phyloP scores from a whole-genome alignment of 2,329 filamentous ascomycete species.

The Eutypella sp. region DNA sequence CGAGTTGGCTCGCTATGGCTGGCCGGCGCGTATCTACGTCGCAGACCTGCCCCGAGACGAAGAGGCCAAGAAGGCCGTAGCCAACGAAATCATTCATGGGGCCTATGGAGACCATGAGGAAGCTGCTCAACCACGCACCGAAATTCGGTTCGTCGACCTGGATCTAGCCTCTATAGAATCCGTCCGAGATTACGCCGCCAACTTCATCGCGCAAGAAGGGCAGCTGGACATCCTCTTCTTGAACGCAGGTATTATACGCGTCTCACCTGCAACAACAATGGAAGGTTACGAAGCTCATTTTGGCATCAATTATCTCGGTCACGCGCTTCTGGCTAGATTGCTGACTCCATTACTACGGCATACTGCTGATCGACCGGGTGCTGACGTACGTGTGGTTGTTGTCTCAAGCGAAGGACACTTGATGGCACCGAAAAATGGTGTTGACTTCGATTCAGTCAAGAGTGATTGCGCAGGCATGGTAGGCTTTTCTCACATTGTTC shows the following conservation, averaged over 20 bases:
- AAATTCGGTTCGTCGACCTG: conserved; percentile 3
- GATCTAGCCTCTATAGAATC: conserved; percentile 7
- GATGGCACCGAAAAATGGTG: conserved; percentile 21
- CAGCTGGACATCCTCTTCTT: conserved; percentile 10
- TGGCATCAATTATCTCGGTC: conserved; percentile 11
- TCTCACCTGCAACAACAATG: not conserved
- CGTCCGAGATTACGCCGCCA: conserved; percentile 3
- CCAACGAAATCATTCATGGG: conserved; percentile 5
- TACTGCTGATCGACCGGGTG: not conserved
- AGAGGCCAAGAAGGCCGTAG: conserved; percentile 1
- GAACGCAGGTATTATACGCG: conserved; percentile 10
- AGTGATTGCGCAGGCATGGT: conserved; percentile 18
- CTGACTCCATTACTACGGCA: not conserved
- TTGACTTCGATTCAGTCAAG: conserved; percentile 28
- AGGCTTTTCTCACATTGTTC: conserved; percentile 12
- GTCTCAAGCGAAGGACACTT: conserved; percentile 19
- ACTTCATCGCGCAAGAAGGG: conserved; percentile 2
- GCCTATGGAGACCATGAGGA: conserved; percentile 2
- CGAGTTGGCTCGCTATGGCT: conserved; percentile 9
- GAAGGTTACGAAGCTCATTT: conserved; percentile 13
- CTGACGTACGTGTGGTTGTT: conserved; percentile 18
- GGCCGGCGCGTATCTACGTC: conserved; percentile 10
- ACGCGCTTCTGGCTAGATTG: conserved; percentile 7
- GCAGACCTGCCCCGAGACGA: conserved; percentile 8
- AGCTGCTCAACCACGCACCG: not conserved